Conservation (phyloP, 1,284 basidiomycete species). For the Trametes versicolor region DNA sequence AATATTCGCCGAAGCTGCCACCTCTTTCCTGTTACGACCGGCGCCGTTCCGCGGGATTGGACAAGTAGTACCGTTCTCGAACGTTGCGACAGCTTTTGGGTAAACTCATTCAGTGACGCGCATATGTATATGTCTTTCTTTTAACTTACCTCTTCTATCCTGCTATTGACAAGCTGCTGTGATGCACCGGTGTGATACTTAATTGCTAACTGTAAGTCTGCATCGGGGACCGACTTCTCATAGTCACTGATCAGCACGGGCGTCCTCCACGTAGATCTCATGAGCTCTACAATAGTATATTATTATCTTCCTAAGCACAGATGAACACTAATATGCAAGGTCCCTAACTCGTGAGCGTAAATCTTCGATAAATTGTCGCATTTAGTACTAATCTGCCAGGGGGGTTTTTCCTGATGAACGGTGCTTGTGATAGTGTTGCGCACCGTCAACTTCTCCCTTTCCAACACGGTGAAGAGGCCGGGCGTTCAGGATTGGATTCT, state of each 20-base stretch:
- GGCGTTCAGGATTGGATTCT: too few species aligned
- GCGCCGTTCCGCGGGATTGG: conserved; percentile 41
- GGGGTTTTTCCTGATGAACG: conserved; percentile 6
- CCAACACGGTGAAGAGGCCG: too few species aligned
- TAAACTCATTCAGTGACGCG: conserved; percentile 44
- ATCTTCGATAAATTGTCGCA: not conserved
- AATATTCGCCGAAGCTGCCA: conserved; percentile 44
- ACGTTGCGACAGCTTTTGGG: conserved; percentile 40
- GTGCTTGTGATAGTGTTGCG: too few species aligned
- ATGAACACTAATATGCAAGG: not conserved
- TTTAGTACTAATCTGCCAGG: not conserved
- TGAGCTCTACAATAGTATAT: not conserved
- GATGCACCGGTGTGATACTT: too few species aligned
- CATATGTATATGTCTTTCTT: conserved; percentile 37
- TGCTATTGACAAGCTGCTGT: not conserved
- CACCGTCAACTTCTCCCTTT: too few species aligned
- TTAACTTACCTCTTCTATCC: not conserved
- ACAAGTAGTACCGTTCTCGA: conserved; percentile 47
- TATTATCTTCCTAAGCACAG: not conserved
- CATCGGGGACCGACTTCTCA: too few species aligned
- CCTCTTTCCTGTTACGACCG: conserved; percentile 36
- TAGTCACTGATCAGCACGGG: too few species aligned
- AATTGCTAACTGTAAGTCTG: too few species aligned
- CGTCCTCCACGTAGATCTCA: too few species aligned
- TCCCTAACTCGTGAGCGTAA: not conserved